Evolutionary conservation across 2,329 filamentous ascomycete genomes (phyloP), one percentile per base, ranked within the genome.

Genomic region (Claviceps sp.): DNA sequence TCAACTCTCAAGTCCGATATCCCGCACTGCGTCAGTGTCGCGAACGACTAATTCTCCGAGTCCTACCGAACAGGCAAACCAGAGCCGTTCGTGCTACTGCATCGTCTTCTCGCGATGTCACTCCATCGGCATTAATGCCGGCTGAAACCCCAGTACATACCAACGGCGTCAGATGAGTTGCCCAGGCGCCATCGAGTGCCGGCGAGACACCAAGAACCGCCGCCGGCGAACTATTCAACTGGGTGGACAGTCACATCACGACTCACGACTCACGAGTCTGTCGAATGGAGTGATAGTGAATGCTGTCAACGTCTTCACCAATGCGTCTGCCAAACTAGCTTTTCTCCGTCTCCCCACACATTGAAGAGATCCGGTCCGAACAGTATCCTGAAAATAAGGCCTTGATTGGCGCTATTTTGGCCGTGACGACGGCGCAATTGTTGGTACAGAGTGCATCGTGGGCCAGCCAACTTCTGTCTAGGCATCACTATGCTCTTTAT

Each of bases 261-360:
- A 30, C 26, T 68, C 4, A 47, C 53, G 0, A 54, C 20, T 22
- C 20, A 22, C 20, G 20, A 22, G 44, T 0, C 46, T 69, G 0
- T 56, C 63, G 0, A 60, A 59, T 1, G 56, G 60, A 0, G 52
- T 61, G 1, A 59, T 67, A 2, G 56, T 67, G 7, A 65, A 65
- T 5, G 59, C 63, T 4, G 47, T 69, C 0, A 64, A 66, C 20
- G 57, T 66, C 0, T 69, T 69, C 9, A 66, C 61, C 5, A 61
- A 61, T 38, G 65, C 64, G 9, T 67, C 66, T 7, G 65, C 66
- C 0, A 65, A 68, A 48, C 48, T 68, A 9, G 57, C 63, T 7
- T 61, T 68, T 2, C 53, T 68, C 0, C 65, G 67, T n/a, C 61
- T 66, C 0, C 61, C 65, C 0, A 59, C 63, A 0, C 6, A 59